These are phyloP conservation scores for Botryotinia calthae DNA, from an alignment of 2,329 filamentous ascomycete species.

Conservation along the genomic window DNA sequence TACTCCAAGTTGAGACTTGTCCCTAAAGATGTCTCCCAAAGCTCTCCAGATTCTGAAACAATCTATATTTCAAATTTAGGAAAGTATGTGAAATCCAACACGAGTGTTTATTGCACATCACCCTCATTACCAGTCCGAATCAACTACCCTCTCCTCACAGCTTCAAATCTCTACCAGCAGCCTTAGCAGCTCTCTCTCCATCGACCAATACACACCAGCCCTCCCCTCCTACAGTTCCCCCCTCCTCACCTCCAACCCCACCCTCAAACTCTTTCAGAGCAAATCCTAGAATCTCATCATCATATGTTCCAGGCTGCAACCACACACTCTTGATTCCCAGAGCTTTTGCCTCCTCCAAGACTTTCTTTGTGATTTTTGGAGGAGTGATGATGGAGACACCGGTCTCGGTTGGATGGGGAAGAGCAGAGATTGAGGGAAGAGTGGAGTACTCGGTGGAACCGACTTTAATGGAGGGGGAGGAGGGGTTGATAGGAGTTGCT, in stretches of 20 bases:
- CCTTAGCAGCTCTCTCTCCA: constrained; percentile 63
- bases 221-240: constrained; percentile 61
- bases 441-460: constrained; percentile 50
- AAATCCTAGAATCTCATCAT: constrained; percentile 70
- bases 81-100: neutral
- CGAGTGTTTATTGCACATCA: neutral
- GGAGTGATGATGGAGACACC: constrained; percentile 86
- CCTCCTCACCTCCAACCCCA: constrained; percentile 61
- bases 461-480: constrained; percentile 61
- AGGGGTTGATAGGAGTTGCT: constrained; percentile 82
- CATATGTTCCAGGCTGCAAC: constrained; percentile 88
- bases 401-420: constrained; percentile 66
- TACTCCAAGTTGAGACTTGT: neutral
- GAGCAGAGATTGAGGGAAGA: constrained; percentile 53
- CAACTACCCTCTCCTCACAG: constrained; percentile 22
- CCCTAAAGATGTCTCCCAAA: neutral
- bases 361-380: constrained; percentile 68
- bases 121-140: neutral
- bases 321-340: constrained; percentile 74
- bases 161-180: constrained; percentile 46
- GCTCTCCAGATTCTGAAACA: neutral
- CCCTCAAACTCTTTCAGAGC: constrained; percentile 68
- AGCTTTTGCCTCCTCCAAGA: constrained; percentile 74
- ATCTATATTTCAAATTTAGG: neutral
- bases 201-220: constrained; percentile 90